These are phyloP conservation scores for Cryptosporidium meleagridis DNA, from an alignment of 169 alveolate species.

Conservation along the genomic window DNA sequence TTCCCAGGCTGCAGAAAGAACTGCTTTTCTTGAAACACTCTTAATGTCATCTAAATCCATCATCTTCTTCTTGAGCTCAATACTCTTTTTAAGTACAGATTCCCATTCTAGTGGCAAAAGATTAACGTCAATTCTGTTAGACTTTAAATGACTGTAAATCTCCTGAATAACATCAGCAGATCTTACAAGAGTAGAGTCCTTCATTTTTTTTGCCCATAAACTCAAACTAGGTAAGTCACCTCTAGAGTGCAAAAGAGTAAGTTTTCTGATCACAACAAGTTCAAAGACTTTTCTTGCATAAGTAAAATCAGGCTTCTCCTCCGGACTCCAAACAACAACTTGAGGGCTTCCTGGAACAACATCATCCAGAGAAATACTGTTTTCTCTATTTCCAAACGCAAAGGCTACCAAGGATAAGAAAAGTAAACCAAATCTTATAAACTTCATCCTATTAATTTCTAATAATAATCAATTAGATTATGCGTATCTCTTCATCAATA, in stretches of 20 bases:
- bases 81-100: constrained; percentile 5
- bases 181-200: constrained; percentile 59
- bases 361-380: constrained; percentile 12
- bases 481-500: constrained; percentile 27
- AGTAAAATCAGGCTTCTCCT: constrained; percentile 48
- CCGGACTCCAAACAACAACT: constrained; percentile 57
- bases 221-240: constrained; percentile 67
- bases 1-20: constrained; percentile 70
- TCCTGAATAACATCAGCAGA: constrained; percentile 40
- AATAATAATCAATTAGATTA: background rate
- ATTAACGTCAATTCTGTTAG: constrained; percentile 18
- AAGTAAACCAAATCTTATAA: background rate
- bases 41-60: background rate
- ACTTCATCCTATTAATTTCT: constrained; percentile 17
- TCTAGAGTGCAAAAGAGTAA: constrained; percentile 20
- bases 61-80: constrained; percentile 18
- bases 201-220: constrained; percentile 46
- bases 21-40: constrained; percentile 24
- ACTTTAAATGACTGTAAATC: constrained; percentile 4
- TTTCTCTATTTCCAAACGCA: background rate
- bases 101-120: constrained; percentile 72
- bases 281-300: constrained; percentile 71
- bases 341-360: constrained; percentile 40
- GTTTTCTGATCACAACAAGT: constrained; percentile 55
- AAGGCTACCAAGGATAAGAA: background rate